These are phyloP conservation scores for Paramecium sonneborni DNA, from an alignment of 73 alveolate genomes.

Conservation along the genomic window DNA sequence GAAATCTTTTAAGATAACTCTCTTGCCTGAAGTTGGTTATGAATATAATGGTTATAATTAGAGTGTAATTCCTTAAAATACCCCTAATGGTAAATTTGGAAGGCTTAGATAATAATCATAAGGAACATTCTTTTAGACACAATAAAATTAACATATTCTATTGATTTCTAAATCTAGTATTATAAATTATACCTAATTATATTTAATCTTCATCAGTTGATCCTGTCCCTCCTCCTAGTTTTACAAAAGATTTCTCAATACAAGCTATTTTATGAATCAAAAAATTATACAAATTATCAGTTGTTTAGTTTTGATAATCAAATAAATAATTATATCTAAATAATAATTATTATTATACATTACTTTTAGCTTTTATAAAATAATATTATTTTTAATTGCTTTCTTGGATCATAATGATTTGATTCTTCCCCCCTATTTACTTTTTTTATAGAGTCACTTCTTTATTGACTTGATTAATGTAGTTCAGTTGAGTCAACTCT, in stretches of 20 bases:
- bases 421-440: neutral
- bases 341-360: neutral
- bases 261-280: neutral
- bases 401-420: neutral
- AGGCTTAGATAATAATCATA: neutral
- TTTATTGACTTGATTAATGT: neutral
- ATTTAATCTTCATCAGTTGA: conserved; percentile 31
- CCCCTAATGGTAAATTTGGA: neutral
- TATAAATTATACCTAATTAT: conserved; percentile 2
- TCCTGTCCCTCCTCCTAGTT: neutral
- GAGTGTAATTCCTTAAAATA: neutral
- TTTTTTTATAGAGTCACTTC: neutral
- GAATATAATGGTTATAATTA: conserved; percentile 10
- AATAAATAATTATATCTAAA: neutral
- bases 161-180: neutral
- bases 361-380: conserved; percentile 1
- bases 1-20: conserved; percentile 50
- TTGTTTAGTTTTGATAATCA: neutral
- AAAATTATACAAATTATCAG: conserved; percentile 13
- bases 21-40: neutral
- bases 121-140: conserved; percentile 37
- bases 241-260: neutral
- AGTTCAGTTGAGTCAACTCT: neutral
- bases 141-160: conserved; percentile 20
- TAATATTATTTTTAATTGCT: neutral